Evolutionary conservation across 805 yeast species (phyloP).

Genomic region (Suhomyces canberraensis): DNA sequence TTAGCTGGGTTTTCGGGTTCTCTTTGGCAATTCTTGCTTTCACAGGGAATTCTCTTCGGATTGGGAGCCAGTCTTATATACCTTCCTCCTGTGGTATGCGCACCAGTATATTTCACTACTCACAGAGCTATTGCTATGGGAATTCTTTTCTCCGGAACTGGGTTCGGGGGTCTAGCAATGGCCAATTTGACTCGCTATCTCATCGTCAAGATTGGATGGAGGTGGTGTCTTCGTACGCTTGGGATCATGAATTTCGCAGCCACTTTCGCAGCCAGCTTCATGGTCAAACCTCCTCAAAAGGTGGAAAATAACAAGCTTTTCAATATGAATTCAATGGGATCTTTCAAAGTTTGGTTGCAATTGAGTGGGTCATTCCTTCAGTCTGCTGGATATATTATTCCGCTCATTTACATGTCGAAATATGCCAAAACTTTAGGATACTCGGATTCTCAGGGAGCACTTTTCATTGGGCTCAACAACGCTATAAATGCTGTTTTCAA

Average conservation of each 20-base stretch:
- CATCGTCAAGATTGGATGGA: slow-evolving; percentile 28
- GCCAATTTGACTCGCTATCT: slow-evolving; percentile 26
- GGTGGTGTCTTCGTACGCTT: slow-evolving; percentile 29
- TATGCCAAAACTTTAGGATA: slow-evolving; percentile 30
- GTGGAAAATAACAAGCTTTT: slow-evolving; percentile 8
- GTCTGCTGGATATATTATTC: slow-evolving; percentile 33
- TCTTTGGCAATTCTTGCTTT: slow-evolving; percentile 24
- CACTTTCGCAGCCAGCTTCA: slow-evolving; percentile 11
- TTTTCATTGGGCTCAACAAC: slow-evolving; percentile 33
- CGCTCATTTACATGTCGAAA: slow-evolving; percentile 32
- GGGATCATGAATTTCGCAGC: slow-evolving; percentile 23
- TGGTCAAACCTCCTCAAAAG: slow-evolving; percentile 10
- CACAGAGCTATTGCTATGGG: slow-evolving; percentile 36
- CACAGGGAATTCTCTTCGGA: slow-evolving; percentile 34
- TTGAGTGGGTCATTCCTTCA: slow-evolving; percentile 24
- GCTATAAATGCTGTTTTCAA: slow-evolving; percentile 26
- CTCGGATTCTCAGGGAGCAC: slow-evolving; percentile 26
- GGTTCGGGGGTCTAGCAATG: slow-evolving; percentile 32
- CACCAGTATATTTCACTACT: slow-evolving; percentile 27
- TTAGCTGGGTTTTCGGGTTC: slow-evolving; percentile 20
- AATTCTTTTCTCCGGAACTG: slow-evolving; percentile 32
- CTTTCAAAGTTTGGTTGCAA: slow-evolving; percentile 16
- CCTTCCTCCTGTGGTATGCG: slow-evolving; percentile 31
- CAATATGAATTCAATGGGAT: slow-evolving; percentile 14
- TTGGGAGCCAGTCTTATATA: slow-evolving; percentile 30